Conservation (phyloP, 1,139 yeast genomes). For the Hyphopichia khmerensis region DNA sequence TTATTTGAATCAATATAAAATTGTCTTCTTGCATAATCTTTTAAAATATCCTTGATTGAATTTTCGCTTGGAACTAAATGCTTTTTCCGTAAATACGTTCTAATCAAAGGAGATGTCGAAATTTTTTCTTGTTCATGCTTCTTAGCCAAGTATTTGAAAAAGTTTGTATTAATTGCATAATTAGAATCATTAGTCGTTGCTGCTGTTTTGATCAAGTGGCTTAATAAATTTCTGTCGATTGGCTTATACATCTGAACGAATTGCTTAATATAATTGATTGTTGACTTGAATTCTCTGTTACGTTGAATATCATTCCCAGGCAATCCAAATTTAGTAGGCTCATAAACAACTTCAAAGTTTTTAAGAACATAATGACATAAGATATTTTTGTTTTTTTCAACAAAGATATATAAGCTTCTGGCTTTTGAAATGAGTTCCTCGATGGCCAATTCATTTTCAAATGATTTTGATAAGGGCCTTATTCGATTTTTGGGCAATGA, state of each 20-base stretch:
- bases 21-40: slow-evolving; percentile 33
- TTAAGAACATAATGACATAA: slow-evolving; percentile 25
- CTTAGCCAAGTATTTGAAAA: slow-evolving; percentile 26
- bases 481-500: neutral
- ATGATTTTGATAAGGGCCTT: neutral
- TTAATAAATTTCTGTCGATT: slow-evolving; percentile 17
- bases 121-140: slow-evolving; percentile 16
- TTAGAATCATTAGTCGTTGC: slow-evolving; percentile 5
- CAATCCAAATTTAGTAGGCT: slow-evolving; percentile 30
- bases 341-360: slow-evolving; percentile 33
- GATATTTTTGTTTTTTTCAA: slow-evolving; percentile 14
- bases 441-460: neutral
- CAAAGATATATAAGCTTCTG: slow-evolving; percentile 20
- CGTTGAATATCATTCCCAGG: slow-evolving; percentile 30
- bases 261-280: slow-evolving; percentile 22
- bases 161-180: slow-evolving; percentile 24
- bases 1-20: slow-evolving; percentile 22
- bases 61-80: slow-evolving; percentile 31
- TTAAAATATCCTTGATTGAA: slow-evolving; percentile 26
- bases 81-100: slow-evolving; percentile 23
- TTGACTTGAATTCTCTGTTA: slow-evolving; percentile 24
- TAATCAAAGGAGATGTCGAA: slow-evolving; percentile 14
- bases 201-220: slow-evolving; percentile 16
- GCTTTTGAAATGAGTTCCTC: slow-evolving; percentile 12
- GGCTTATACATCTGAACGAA: slow-evolving; percentile 22